Conservation (phyloP, 2,329 filamentous ascomycete species). For the Botrytis porri region DNA sequence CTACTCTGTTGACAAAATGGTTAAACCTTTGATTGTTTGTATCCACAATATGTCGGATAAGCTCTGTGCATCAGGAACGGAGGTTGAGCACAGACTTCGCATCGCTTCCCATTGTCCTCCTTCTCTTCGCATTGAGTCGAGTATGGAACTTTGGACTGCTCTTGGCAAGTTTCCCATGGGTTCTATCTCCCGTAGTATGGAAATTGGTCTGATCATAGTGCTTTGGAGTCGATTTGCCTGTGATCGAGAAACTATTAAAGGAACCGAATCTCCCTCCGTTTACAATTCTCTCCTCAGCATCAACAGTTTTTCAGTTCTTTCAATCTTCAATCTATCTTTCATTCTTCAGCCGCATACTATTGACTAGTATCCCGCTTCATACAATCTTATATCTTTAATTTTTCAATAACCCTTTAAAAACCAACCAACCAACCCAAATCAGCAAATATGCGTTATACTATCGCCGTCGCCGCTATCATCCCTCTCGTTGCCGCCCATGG, state of each 20-base stretch:
- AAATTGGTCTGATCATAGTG: slow-evolving; percentile 5
- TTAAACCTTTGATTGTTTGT: slow-evolving; percentile 7
- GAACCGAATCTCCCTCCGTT: slow-evolving; percentile 25
- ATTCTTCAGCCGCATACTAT: slow-evolving; percentile 33
- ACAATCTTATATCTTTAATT: slow-evolving; percentile 29
- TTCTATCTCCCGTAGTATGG: background rate
- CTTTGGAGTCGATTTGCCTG: background rate
- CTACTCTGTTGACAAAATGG: background rate
- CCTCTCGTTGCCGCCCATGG: slow-evolving; percentile 59
- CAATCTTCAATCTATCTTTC: slow-evolving; percentile 23
- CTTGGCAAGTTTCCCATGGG: slow-evolving; percentile 24
- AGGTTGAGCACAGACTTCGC: slow-evolving; percentile 8
- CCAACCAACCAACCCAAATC: slow-evolving; percentile 23
- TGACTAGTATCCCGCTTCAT: slow-evolving; percentile 33
- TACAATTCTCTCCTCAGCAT: slow-evolving; percentile 32
- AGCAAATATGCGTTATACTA: slow-evolving; percentile 33
- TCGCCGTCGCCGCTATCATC: slow-evolving; percentile 46
- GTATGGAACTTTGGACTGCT: slow-evolving; percentile 19
- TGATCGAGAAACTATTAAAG: slow-evolving; percentile 32
- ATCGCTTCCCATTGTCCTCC: slow-evolving; percentile 1
- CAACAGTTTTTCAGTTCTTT: slow-evolving; percentile 29
- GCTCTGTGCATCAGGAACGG: background rate
- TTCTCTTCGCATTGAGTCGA: background rate
- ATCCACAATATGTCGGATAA: slow-evolving; percentile 4
- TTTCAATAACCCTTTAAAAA: slow-evolving; percentile 15